Evolutionary conservation across 1,284 basidiomycete species (phyloP).

Genomic region (Cryptococcus floricola): DNA sequence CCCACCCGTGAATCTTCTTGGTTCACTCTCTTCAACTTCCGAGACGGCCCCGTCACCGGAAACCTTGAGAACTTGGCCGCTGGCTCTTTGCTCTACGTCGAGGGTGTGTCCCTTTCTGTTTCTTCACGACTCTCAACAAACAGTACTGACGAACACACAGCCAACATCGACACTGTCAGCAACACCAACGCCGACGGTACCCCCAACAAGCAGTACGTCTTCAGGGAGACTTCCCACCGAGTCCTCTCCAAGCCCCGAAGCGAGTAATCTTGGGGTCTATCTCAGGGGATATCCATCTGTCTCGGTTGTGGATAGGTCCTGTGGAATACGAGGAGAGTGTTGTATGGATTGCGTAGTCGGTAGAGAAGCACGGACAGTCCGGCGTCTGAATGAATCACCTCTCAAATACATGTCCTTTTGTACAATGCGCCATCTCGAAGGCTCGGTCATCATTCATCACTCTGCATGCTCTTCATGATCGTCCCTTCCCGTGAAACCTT

Average conservation of each 20-base stretch:
- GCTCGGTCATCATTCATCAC: neutral
- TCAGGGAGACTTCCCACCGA: conserved; percentile 16
- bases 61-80: conserved; percentile 23
- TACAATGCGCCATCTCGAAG: too few species aligned
- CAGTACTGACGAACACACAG: neutral
- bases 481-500: conserved; percentile 6
- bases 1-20: conserved; percentile 22
- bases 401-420: too few species aligned
- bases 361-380: too few species aligned
- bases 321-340: too few species aligned
- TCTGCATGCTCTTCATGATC: neutral
- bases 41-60: conserved; percentile 21
- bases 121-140: neutral
- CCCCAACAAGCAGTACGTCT: conserved; percentile 32
- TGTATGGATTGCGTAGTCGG: too few species aligned
- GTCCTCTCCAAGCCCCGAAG: conserved; percentile 16
- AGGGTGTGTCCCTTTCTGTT: conserved; percentile 26
- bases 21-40: conserved; percentile 44
- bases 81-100: conserved; percentile 36
- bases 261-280: neutral
- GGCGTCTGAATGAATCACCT: too few species aligned
- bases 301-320: too few species aligned
- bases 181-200: conserved; percentile 8
- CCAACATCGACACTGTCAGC: conserved; percentile 16
- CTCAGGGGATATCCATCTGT: too few species aligned